Percentiles rank a stretch among this genome's conserved stretches.
phyloP scores from a whole-genome alignment of 768 basidiomycete genomes.

The Gloeostereum incarnatum region DNA sequence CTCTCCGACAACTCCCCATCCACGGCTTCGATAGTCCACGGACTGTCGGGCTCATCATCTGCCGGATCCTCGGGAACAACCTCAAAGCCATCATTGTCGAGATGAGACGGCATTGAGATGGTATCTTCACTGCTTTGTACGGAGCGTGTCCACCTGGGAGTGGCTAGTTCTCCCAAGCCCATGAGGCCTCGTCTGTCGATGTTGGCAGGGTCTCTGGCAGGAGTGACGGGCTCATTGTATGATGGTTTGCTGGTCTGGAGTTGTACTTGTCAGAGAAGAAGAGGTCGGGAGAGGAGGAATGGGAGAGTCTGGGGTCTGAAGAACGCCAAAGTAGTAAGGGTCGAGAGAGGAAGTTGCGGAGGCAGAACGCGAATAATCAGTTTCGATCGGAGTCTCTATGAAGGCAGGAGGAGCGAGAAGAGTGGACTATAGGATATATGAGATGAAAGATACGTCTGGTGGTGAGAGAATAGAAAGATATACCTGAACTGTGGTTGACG shows the following conservation, averaged over 20 bases:
- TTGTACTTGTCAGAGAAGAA: slow-evolving; percentile 32
- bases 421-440: slow-evolving; percentile 26
- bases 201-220: slow-evolving; percentile 63
- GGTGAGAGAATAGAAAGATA: slow-evolving; percentile 9
- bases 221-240: slow-evolving; percentile 52
- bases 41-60: slow-evolving; percentile 60
- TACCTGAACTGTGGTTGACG: slow-evolving; percentile 26
- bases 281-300: slow-evolving; percentile 39
- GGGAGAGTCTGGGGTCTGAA: slow-evolving; percentile 63
- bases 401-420: slow-evolving; percentile 34
- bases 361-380: slow-evolving; percentile 47
- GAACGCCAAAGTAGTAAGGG: slow-evolving; percentile 79
- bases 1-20: slow-evolving; percentile 70
- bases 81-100: slow-evolving; percentile 31
- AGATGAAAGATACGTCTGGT: slow-evolving; percentile 13
- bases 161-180: slow-evolving; percentile 92
- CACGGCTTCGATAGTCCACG: slow-evolving; percentile 83
- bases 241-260: slow-evolving; percentile 48
- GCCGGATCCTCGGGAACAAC: slow-evolving; percentile 30
- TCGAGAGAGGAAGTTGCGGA: slow-evolving; percentile 79
- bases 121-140: slow-evolving; percentile 29
- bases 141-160: slow-evolving; percentile 82
- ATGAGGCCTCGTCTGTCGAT: slow-evolving; percentile 86
- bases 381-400: slow-evolving; percentile 31
- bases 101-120: slow-evolving; percentile 14